Evolutionary conservation across 2,329 filamentous ascomycete genomes (phyloP), one percentile per base, ranked within the genome.

Genomic region (Fusarium sp.): DNA sequence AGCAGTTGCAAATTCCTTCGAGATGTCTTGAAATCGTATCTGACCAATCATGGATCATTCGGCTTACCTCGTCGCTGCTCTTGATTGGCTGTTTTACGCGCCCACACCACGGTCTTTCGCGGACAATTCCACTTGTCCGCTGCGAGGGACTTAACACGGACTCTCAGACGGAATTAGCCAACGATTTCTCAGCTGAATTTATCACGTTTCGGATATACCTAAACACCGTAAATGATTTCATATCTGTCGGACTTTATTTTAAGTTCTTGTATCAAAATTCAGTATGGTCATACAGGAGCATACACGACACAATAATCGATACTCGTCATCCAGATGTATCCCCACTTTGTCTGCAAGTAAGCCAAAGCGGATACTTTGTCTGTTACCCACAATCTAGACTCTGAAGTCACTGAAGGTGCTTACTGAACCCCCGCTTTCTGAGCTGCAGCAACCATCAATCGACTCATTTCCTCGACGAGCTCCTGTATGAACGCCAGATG

Each of bases 81-180:
- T 2, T 54, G 56, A 70, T 70, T 69, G 42, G 67, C 19, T 7
- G 2, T 2, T n/a, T 28, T 55, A 28, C 28, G 19, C 9, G 6
- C 4, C 6, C 10, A n/a, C 21, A n/a, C 16, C 31, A 37, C 31
- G 31, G 31, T 6, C 16, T 37, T 37, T 48, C 18, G 16, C 63
- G 63, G 61, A 66, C 63, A 66, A 51, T 18, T 25, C 10, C 8
- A 41, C 31, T 61, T 65, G 23, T 65, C 63, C 63, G 61, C 12
- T 46, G 16, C 18, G 18, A 14, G 12, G 21, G 61, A 64, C 25
- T 64, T 52, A 46, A 52, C 41, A 10, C 34, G 7, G 45, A 52
- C 34, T 23, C 42, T 21, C 1, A 19, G 3, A 7, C 66, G 67
- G 62, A 52, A 16, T 50, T 69, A 70, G 16, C 18, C 7, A 12